Conservation (phyloP, 75 land plant genomes). For the Cupressus sempervirens region DNA sequence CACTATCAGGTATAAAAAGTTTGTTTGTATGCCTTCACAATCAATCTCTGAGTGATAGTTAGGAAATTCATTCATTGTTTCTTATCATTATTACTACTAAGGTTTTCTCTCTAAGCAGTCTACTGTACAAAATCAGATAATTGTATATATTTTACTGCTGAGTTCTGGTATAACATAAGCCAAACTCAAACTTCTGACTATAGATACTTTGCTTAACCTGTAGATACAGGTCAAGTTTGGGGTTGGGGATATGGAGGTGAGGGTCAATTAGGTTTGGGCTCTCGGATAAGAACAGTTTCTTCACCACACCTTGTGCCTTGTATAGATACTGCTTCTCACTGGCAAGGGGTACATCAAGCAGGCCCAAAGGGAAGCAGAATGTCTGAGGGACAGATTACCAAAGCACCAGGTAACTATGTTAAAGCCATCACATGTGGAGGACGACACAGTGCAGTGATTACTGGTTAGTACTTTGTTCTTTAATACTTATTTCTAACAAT, state of each 20-base stretch:
- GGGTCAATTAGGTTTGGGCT: conserved; percentile 96
- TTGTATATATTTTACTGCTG: background rate
- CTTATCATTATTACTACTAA: background rate
- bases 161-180: background rate
- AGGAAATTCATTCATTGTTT: background rate
- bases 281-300: conserved; percentile 88
- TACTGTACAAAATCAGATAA: background rate
- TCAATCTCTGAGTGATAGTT: background rate
- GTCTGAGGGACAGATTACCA: conserved; percentile 31
- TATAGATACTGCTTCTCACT: conserved; percentile 30
- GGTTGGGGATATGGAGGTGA: conserved; percentile 99
- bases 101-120: background rate
- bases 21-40: background rate
- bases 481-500: background rate
- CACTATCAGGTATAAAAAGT: conserved; percentile 71
- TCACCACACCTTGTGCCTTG: conserved; percentile 91
- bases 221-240: conserved; percentile 98
- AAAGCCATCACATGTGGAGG: conserved; percentile 98
- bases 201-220: conserved; percentile 18
- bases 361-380: conserved; percentile 25
- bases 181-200: background rate
- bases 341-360: conserved; percentile 27
- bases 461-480: conserved; percentile 48
- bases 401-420: conserved; percentile 61
- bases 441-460: conserved; percentile 92